Evolutionary conservation across 163 green algal genomes (phyloP), one percentile per base, ranked within the genome.

Genomic region (Volvox carteri): DNA sequence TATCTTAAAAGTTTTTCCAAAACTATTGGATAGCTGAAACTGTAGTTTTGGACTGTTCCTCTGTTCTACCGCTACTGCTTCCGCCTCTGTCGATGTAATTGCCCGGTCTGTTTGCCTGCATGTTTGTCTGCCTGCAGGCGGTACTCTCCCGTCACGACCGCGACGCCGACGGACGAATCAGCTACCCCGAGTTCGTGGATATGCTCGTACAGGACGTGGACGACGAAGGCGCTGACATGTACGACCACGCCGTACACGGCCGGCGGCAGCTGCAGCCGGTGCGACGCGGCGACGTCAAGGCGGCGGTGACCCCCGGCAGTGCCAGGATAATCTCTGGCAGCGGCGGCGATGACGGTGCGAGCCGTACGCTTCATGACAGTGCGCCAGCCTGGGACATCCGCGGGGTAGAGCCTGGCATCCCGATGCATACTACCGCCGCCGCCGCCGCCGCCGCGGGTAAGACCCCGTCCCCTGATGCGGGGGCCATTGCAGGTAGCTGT

Each of bases 141-240:
- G 70, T 89, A 39, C 72, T 89, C 16, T 28, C n/a, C 4, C 44
- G 35, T 4, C 19, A 84, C 21, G 84, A 89, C 72, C 44, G 52
- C 2, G 84, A 89, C 54, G n/a, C 39, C 0, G 84, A 89, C 72
- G 84, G 84, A 6, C 84, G 70, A 28, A 84, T 89, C 50, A 65
- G 25, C 48, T 89, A 84, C 70, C 18, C 54, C n/a, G 84, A 89
- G 84, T 88, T 88, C 37, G 42, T 88, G 48, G 28, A 50, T 52
- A 88, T 88, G 83, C 50, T 88, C n/a, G 35, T 60, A 8, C 54
- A 86, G 9, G 54, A 86, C 41, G 41, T 67, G 25, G 73, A 80
- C 1, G 70, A 78, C 70, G 78, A 86, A 0, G 58, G 77, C 18
- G 37, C 76, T 2, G 56, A 85, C 42, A 28, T 54, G 39, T 35